Conservation (phyloP, 352 stramenopile species). For the Phytophthora lateralis region DNA sequence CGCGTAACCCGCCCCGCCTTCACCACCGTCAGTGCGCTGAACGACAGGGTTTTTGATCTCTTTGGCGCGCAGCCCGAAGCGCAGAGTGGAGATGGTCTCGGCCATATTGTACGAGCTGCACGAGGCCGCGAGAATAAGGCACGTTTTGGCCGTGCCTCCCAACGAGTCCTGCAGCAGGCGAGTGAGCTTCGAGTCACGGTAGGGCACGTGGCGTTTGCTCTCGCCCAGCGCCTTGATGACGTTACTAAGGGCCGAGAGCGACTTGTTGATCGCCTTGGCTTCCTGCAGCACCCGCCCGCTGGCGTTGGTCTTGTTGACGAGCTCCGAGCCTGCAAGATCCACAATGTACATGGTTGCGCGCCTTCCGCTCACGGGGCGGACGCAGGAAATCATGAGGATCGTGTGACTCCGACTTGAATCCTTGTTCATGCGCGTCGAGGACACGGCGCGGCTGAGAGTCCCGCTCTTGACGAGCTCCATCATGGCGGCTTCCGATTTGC, state of each 20-base stretch:
- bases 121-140: conserved; percentile 94
- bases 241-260: conserved; percentile 81
- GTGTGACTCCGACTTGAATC: conserved; percentile 81
- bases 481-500: conserved; percentile 48
- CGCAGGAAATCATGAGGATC: conserved; percentile 68
- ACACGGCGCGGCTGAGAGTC: conserved; percentile 66
- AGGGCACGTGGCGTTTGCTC: conserved; percentile 74
- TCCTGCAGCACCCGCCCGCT: conserved; percentile 82
- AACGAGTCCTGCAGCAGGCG: conserved; percentile 90
- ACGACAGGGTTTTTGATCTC: conserved; percentile 83
- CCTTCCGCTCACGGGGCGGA: conserved; percentile 42
- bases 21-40: conserved; percentile 42
- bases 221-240: conserved; percentile 86
- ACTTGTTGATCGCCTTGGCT: conserved; percentile 89
- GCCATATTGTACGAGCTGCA: conserved; percentile 82
- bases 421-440: conserved; percentile 92
- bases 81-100: conserved; percentile 80
- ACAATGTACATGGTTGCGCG: conserved; percentile 83
- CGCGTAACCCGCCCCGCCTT: conserved; percentile 24
- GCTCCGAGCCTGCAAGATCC: conserved; percentile 84
- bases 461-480: conserved; percentile 69
- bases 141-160: conserved; percentile 93
- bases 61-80: conserved; percentile 75
- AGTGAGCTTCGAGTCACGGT: conserved; percentile 88
- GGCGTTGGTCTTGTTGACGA: conserved; percentile 85